Evolutionary conservation across 2,329 filamentous ascomycete species (phyloP), one percentile per base, ranked within the genome.

Genomic region (Penicillium sp.): DNA sequence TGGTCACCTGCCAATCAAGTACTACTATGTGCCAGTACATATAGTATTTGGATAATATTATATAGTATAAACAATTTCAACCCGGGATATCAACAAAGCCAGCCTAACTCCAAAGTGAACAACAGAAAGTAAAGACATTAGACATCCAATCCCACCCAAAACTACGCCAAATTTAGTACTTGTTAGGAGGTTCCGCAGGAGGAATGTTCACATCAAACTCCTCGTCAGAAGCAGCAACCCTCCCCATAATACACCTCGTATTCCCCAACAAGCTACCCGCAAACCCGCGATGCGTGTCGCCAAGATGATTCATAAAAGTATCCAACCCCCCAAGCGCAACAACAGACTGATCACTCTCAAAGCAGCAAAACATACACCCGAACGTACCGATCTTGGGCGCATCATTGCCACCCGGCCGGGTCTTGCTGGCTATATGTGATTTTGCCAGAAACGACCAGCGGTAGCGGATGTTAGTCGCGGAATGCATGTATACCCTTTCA

Each of bases 401-500:
- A 44, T 28, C 40, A 1, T 18, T 7, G 43, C 7, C 5, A 23
- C 16, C 16, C 19, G 13, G 67, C n/a, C 42, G 42, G 0, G 24
- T 62, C 21, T 67, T 65, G 42, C 71, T 73, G 3, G 70, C 55
- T 10, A 79, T 69, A 61, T 81, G 78, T 18, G 67, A 73, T 58
- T 80, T 79, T 9, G 78, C 78, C 2, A 81, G 67, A 53, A 81
- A 81, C 6, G 67, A 60, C 76, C 77, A 81, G 10, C 77, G 75
- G 54, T 77, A 78, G 13, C 72, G 71, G 7, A 81, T 64, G 0
- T 77, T 75, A 10, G 69, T 67, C 3, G 52, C 54, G 3, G 47
- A 52, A 36, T 64, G 65, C 3, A 62, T 58, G 44, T 68, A 64
- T 1, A 75, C 59, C 3, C 54, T 56, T 6, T 60, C 63, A 52